phyloP scores from a whole-genome alignment of 441 rosid species.

The Isatis lusitanica region DNA sequence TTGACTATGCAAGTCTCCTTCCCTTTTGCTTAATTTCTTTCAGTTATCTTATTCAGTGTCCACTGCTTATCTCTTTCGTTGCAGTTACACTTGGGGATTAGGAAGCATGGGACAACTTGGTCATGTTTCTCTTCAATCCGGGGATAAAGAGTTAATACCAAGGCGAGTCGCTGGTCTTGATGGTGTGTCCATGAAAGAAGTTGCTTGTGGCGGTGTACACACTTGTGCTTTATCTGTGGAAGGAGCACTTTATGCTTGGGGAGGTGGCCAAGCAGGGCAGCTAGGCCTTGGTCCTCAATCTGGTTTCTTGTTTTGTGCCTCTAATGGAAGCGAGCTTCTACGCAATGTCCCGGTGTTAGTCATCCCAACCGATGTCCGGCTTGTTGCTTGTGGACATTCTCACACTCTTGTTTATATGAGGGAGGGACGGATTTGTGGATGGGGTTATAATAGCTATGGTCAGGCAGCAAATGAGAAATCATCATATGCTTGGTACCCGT shows the following conservation, averaged over 20 bases:
- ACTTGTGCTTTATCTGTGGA: slow-evolving; percentile 72
- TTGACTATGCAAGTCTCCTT: slow-evolving; percentile 67
- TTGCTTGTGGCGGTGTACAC: slow-evolving; percentile 95
- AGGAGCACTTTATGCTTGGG: slow-evolving; percentile 97
- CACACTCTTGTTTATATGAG: slow-evolving; percentile 72
- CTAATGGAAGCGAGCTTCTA: slow-evolving; percentile 63
- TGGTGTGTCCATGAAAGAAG: slow-evolving; percentile 58
- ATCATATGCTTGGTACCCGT: slow-evolving; percentile 91
- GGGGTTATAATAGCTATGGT: slow-evolving; percentile 97
- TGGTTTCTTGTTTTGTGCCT: slow-evolving; percentile 62
- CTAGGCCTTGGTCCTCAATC: slow-evolving; percentile 87
- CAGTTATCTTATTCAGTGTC: slow-evolving; percentile 31
- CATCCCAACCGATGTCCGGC: slow-evolving; percentile 66
- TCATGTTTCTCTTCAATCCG: slow-evolving; percentile 84
- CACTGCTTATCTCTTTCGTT: slow-evolving; percentile 34
- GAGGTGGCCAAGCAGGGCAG: slow-evolving; percentile 89
- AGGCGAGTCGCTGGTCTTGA: slow-evolving; percentile 89
- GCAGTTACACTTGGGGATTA: slow-evolving; percentile 93
- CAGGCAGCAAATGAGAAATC: slow-evolving; percentile 94
- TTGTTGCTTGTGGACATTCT: slow-evolving; percentile 94
- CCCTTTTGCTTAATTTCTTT: slow-evolving; percentile 39
- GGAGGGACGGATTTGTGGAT: slow-evolving; percentile 87
- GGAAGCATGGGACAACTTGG: slow-evolving; percentile 97
- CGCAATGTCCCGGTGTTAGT: slow-evolving; percentile 77
- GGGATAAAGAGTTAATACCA: slow-evolving; percentile 87